A percentile compares a stretch with the other conserved stretches of the same genome.
Conservation (phyloP, 1,284 basidiomycete genomes). For the Ceratobasidium papillatum region DNA sequence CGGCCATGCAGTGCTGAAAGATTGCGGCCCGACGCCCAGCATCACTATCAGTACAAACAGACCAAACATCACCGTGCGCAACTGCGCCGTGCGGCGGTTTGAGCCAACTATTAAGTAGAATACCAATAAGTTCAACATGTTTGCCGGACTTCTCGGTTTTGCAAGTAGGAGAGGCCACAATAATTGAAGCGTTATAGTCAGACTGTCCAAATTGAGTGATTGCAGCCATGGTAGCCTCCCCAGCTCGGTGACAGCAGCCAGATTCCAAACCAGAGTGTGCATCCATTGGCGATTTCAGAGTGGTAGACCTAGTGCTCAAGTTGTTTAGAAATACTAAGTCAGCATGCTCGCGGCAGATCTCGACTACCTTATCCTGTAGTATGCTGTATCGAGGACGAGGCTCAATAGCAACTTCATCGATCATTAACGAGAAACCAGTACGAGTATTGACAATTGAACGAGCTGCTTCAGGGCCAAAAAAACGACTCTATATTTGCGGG, state of each 20-base stretch:
- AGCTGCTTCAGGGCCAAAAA: background rate
- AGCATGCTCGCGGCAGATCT: constrained; percentile 17
- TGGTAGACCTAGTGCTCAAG: background rate
- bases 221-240: constrained; percentile 8
- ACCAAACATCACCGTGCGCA: constrained; percentile 7
- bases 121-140: background rate
- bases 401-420: constrained; percentile 19
- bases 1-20: constrained; percentile 17
- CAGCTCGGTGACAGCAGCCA: constrained; percentile 5
- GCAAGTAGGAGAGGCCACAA: constrained; percentile 12
- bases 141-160: constrained; percentile 13
- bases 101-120: background rate
- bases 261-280: background rate
- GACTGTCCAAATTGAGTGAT: constrained; percentile 16
- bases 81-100: constrained; percentile 3
- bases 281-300: background rate
- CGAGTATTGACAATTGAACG: background rate
- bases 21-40: background rate
- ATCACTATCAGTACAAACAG: constrained; percentile 24
- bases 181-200: constrained; percentile 1
- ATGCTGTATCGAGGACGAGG: background rate
- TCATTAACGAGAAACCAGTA: background rate
- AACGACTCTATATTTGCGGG: background rate
- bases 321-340: background rate
- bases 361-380: background rate